Percentiles rank a stretch among this genome's conserved stretches.
These are phyloP conservation scores for Solanum etuberosum DNA, from an alignment of 257 asterid genomes.

Conservation along the genomic window DNA sequence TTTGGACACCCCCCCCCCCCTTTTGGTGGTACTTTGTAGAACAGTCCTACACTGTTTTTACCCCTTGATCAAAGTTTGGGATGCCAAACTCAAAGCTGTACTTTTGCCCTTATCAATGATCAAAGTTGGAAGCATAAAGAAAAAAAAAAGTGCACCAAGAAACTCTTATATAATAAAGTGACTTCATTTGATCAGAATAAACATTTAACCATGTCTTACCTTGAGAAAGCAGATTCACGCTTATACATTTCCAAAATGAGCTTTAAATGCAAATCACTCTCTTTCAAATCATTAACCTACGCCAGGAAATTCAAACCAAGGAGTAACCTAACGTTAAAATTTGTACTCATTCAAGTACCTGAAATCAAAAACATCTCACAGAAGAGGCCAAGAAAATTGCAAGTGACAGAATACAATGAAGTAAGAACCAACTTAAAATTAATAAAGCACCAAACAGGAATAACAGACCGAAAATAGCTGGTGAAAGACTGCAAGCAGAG, in stretches of 20 bases:
- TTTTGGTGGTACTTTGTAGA: not conserved
- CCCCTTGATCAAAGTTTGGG: not conserved
- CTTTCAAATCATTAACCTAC: constrained; percentile 71
- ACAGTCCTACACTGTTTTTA: not conserved
- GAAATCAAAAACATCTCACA: not conserved
- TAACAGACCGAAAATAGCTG: not conserved
- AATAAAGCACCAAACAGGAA: not conserved
- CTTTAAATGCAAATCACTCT: constrained; percentile 47
- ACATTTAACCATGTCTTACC: constrained; percentile 31
- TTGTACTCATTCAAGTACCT: not conserved
- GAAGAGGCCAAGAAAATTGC: not conserved
- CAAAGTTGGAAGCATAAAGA: not conserved
- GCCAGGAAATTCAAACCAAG: constrained; percentile 12
- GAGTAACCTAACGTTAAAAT: not conserved
- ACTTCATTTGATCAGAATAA: not conserved
- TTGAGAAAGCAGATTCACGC: constrained; percentile 56
- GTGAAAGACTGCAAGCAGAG: not conserved
- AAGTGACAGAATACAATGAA: not conserved
- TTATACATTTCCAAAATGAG: constrained; percentile 64
- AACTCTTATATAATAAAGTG: not conserved
- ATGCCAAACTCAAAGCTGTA: not conserved
- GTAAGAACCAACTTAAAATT: not conserved
- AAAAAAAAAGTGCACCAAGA: not conserved
- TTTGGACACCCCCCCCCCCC: not conserved
- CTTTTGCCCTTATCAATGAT: not conserved